Percentiles rank a stretch among this genome's conserved stretches.
Conservation (phyloP, 768 basidiomycete genomes). For the Cystobasidiopsis lactophilus region DNA sequence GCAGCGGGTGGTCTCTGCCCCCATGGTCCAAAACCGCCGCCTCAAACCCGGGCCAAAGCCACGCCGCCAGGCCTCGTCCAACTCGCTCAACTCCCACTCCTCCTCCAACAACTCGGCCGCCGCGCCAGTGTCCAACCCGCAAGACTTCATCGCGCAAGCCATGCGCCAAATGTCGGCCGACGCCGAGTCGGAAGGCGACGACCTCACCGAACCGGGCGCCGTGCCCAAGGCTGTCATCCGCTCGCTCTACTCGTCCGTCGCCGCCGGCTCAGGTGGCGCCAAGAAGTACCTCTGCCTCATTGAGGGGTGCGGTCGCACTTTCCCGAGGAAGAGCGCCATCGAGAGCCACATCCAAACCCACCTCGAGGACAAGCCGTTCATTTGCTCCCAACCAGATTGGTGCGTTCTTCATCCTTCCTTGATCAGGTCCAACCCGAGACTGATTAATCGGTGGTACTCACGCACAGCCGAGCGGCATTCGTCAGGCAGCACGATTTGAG, state of each 20-base stretch:
- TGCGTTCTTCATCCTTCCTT: conserved; percentile 17
- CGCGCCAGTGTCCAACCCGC: background rate
- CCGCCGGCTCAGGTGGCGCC: background rate
- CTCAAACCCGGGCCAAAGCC: conserved; percentile 4
- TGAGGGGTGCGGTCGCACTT: conserved; percentile 20
- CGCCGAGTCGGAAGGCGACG: background rate
- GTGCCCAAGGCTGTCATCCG: conserved; percentile 23
- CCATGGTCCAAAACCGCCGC: background rate
- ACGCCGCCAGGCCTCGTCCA: background rate
- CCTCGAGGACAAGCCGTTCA: conserved; percentile 29
- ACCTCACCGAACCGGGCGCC: conserved; percentile 3
- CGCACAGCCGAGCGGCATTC: background rate
- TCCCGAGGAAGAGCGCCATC: conserved; percentile 25
- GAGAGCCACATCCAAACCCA: conserved; percentile 30
- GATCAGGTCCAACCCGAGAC: conserved; percentile 21
- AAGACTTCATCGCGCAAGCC: too few species aligned
- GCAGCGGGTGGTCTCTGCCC: background rate
- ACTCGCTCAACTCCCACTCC: background rate
- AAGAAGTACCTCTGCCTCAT: conserved; percentile 21
- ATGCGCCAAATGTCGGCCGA: too few species aligned
- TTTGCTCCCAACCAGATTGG: conserved; percentile 26
- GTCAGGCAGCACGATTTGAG: conserved; percentile 25
- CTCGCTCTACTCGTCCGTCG: conserved; percentile 22
- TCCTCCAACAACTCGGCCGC: background rate
- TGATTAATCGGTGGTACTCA: background rate